A percentile compares a stretch with the other conserved stretches of the same genome.
Evolutionary conservation across 2,329 filamentous ascomycete genomes (phyloP).

Genomic region (Nothopassalora personata): DNA sequence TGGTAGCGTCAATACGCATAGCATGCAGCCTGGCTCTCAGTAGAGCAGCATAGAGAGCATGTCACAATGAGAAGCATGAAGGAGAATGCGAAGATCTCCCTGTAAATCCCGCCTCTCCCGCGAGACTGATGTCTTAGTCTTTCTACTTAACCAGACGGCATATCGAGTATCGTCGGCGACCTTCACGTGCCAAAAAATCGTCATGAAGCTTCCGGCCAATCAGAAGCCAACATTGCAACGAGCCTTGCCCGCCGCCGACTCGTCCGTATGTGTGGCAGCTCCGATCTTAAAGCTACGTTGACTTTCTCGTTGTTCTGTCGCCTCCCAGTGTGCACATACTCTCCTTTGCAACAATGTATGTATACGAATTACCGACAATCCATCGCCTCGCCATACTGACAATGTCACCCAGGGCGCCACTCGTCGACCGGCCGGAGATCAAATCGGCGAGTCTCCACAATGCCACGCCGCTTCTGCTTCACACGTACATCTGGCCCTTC

Average conservation of each 20-base stretch:
- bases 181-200: neutral
- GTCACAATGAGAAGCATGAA: neutral
- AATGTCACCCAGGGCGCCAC: constrained; percentile 51
- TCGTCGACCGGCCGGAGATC: constrained; percentile 91
- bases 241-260: neutral
- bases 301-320: neutral
- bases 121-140: too few species aligned
- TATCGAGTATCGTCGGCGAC: neutral
- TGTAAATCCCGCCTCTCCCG: neutral
- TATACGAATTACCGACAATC: neutral
- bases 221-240: neutral
- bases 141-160: neutral
- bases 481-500: constrained; percentile 92
- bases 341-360: neutral
- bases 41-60: constrained; percentile 3
- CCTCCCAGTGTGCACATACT: neutral
- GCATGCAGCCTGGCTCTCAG: constrained; percentile 2
- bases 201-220: neutral
- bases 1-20: neutral
- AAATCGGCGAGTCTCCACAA: constrained; percentile 81
- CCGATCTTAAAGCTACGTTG: neutral
- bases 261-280: neutral
- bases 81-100: neutral
- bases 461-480: constrained; percentile 72
- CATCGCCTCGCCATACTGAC: neutral